Evolutionary conservation across 345 rosid species (phyloP), one percentile per base, ranked within the genome.

Genomic region (Arabis hirsuta): DNA sequence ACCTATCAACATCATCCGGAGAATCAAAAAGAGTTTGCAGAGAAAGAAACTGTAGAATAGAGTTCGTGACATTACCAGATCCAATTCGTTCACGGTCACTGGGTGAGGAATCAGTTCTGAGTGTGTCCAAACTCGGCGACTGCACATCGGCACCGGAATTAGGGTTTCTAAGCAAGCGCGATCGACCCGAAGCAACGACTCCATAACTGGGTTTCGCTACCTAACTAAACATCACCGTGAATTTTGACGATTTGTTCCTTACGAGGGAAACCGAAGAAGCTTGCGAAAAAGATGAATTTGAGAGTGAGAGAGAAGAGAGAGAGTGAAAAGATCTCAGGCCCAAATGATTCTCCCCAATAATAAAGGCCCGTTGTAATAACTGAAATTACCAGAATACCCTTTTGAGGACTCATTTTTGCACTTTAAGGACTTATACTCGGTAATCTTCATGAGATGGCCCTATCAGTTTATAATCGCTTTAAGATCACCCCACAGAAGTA

Each of bases 11-110:
- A 41, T 9, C 26, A 41, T 9, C 8, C 36, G 4, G 4, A 26
- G 0, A 48, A 31, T 12, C 14, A n/a, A 19, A 3, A 43, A 1
- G 36, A 58, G 8, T 14, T 36, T 31, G 34, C 46, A 7, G 47
- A n/a, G 20, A 5, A 9, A 56, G 44, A 29, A 41, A 38, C 8
- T 44, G 6, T 29, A 20, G 52, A 24, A 12, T 31, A 13, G 57
- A 43, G 7, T 27, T 24, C 4, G 11, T 50, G 67, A 65, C 1
- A 39, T 81, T 81, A 86, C 93, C 85, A 86, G 79, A 73, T 88
- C 89, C 55, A 74, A 68, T 76, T 88, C 94, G 64, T 58, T 82
- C 14, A 86, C 82, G 83, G 81, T 84, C 67, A 69, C 60, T 74
- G 81, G 65, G 4, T 79, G 63, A 46, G 42, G 6, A 3, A 44